Base-by-base conservation (phyloP, 2,329 filamentous ascomycete genomes). In the Colletotrichum destructivum region DNA sequence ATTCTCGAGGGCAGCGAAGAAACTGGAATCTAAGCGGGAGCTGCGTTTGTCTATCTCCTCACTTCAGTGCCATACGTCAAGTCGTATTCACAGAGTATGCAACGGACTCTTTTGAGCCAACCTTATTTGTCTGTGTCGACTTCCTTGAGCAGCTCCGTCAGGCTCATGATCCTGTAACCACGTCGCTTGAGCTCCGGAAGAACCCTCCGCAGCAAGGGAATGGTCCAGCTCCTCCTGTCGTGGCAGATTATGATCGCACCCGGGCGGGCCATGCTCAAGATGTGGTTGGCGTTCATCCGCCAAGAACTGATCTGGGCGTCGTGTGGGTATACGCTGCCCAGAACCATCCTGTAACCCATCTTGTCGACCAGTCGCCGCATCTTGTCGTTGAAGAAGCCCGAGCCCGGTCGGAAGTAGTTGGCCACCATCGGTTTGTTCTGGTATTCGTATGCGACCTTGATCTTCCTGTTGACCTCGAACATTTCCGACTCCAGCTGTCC, bases 261-360 rank as follows among this genome's bases (percentile, higher is more conserved):
- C 0, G 93, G 91, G 57, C 89, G 85, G 46, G 92, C 85, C 92
- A 95, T 94, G 82, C 93, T 94, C 75, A 97, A 81, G 4, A 97
- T 89, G 83, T 97, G 94, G 75, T 85, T 86, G 9, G 93, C 92
- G 81, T 98, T 98, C 63, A 95, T 75, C 74, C 85, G 83, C 75
- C 89, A 87, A 77, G 88, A 91, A 12, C 85, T 85, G 69, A 98
- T 92, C 85, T 97, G 94, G n/a, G 95, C 91, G 82, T 98, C 95
- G 83, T 97, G 94, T 6, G 95, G 95, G 82, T 97, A 98, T 51
- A 98, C 91, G 80, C 91, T 91, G 3, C 95, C 95, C 49, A 98
- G 83, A n/a, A 95, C 92, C 62, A 96, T 85, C 61, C 87, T 85
- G 81, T 94, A 95, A 4, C 91, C 91, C 72, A 94, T 79, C 62